These are phyloP conservation scores for Aphanomyces stellatus DNA, from an alignment of 352 stramenopile species.

Conservation along the genomic window DNA sequence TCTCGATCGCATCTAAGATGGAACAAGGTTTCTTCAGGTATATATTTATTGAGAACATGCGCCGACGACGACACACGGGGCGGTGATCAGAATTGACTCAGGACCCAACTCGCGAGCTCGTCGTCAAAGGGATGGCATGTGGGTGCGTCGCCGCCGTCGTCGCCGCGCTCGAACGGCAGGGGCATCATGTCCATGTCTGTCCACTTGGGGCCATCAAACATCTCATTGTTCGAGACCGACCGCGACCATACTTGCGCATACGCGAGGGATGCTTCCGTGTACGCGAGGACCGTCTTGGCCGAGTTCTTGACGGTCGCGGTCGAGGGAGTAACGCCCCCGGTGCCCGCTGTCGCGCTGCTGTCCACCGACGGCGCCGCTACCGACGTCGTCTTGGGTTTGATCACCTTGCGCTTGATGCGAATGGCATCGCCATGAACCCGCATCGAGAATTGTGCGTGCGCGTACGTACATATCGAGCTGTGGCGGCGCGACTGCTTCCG, in stretches of 20 bases:
- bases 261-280: conserved; percentile 16
- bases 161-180: not conserved
- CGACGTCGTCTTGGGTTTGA: not conserved
- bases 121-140: conserved; percentile 13
- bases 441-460: conserved; percentile 2
- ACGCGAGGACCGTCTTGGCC: not conserved
- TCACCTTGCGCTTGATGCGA: conserved; percentile 10
- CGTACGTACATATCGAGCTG: conserved; percentile 14
- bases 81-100: conserved; percentile 2
- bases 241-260: conserved; percentile 1
- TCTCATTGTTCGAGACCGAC: no score
- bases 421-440: not conserved
- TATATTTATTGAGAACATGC: no score
- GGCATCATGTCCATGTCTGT: conserved; percentile 3
- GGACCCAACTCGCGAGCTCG: conserved; percentile 15
- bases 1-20: conserved; percentile 70
- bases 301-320: not conserved
- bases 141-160: not conserved
- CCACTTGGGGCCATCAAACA: not conserved
- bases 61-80: no score
- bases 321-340: no score
- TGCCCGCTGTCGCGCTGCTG: not conserved
- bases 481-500: conserved; percentile 19
- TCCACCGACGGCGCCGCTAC: not conserved
- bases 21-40: no score